A percentile compares a stretch with the other conserved stretches of the same genome.
phyloP scores from a whole-genome alignment of 1,284 basidiomycete genomes.

The Peniophora sp. region DNA sequence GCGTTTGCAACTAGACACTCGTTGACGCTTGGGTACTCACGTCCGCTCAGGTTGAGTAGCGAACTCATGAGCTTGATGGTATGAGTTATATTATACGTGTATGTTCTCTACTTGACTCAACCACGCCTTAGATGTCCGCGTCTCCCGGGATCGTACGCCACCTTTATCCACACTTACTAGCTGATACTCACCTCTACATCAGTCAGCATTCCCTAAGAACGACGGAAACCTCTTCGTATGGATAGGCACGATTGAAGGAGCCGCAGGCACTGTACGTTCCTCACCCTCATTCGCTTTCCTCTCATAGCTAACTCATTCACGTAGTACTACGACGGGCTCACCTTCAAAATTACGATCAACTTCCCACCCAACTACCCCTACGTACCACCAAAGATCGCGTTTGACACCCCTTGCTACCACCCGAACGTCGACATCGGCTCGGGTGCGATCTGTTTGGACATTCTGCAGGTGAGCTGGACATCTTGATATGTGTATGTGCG shows the following conservation, averaged over 20 bases:
- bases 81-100: conserved; percentile 16
- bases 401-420: conserved; percentile 79
- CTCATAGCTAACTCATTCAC: neutral
- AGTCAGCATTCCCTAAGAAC: conserved; percentile 81
- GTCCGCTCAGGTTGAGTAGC: conserved; percentile 49
- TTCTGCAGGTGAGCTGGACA: conserved; percentile 57
- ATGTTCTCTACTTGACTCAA: neutral
- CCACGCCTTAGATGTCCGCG: conserved; percentile 60
- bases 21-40: neutral
- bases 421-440: conserved; percentile 77
- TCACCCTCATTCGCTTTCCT: neutral
- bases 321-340: conserved; percentile 69
- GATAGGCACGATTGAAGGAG: conserved; percentile 77
- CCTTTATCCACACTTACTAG: neutral
- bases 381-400: conserved; percentile 71
- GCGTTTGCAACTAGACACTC: conserved; percentile 5
- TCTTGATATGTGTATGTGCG: neutral
- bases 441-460: conserved; percentile 81
- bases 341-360: conserved; percentile 72
- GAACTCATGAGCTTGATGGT: conserved; percentile 85
- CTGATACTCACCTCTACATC: conserved; percentile 6
- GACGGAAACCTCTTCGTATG: conserved; percentile 80
- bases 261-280: conserved; percentile 56
- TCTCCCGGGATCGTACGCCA: conserved; percentile 71
- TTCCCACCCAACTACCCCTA: conserved; percentile 85